Evolutionary conservation across 2,329 filamentous ascomycete genomes (phyloP), one percentile per base, ranked within the genome.

Genomic region (Aphanocladium album): DNA sequence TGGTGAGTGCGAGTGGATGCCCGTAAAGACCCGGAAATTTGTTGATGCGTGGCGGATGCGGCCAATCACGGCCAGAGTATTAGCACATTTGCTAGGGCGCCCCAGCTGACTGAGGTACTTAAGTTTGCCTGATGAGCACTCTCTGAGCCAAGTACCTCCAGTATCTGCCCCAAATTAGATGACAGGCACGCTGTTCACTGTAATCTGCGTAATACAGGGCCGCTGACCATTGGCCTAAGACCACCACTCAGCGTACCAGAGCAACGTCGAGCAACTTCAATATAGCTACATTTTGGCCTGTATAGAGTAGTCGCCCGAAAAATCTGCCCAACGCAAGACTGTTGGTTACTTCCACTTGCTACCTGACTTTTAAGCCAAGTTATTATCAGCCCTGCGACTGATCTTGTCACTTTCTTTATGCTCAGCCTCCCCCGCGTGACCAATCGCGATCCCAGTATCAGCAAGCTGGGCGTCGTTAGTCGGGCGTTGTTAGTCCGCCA

Each of bases 1-100:
- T 52, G 25, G 41, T 53, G 60, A 61, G 47, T 45, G 52, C 19
- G 35, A 51, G 53, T 57, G 60, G 52, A 52, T 57, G n/a, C 57
- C 45, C 25, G 41, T 27, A 27, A 23, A 49, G 33, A 33, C 54
- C 57, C 60, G 60, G 60, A 61, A 57, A 57, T 61, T 61, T 47
- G 53, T 61, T 61, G 52, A 61, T 61, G 60, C 60, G 60, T 45
- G 39, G 53, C 27, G 39, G 46, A 21, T 17, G 27, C 12, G 53
- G 47, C 60, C 60, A 61, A 61, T 61, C 52, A 52, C 46, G 11
- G 41, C 25, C 19, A 14, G 52, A 61, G 53, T 23, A 61, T 61
- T 61, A 61, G 47, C 47, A 61, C 37, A 56, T 46, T 60, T 41
- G 27, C 19, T 23, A 52, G 37, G 21, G 3, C 12, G 17, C 30